phyloP scores from a whole-genome alignment of 495 filamentous ascomycete genomes.

The Glonium stellatum region DNA sequence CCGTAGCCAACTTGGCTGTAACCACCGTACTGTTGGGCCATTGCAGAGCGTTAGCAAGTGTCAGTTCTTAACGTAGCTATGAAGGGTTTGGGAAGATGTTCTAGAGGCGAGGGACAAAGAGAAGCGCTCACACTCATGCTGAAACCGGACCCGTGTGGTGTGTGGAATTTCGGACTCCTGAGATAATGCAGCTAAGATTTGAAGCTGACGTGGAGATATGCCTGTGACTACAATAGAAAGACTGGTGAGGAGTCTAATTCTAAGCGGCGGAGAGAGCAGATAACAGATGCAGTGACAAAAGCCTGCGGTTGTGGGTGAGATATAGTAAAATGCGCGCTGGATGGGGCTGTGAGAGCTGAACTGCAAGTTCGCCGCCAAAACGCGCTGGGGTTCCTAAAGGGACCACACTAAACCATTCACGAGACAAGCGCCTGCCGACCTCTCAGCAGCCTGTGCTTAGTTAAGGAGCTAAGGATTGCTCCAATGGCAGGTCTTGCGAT shows the following conservation, averaged over 20 bases:
- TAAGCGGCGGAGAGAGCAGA: not conserved
- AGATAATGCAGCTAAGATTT: slow-evolving; percentile 14
- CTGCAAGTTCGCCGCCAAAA: not conserved
- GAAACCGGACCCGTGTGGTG: slow-evolving; percentile 27
- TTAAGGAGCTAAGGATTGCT: not conserved
- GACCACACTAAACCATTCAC: not conserved
- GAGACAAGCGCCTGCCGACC: not conserved
- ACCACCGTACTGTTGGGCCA: slow-evolving; percentile 32
- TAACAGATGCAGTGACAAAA: slow-evolving; percentile 14
- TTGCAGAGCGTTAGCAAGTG: slow-evolving; percentile 17
- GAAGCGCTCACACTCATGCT: slow-evolving; percentile 28
- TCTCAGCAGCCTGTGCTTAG: not conserved
- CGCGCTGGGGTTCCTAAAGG: not conserved
- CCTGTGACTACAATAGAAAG: not conserved
- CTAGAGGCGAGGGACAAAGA: not conserved
- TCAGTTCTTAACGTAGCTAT: not conserved
- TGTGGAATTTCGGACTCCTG: slow-evolving; percentile 22
- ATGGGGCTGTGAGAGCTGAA: slow-evolving; percentile 9
- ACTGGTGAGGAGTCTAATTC: not conserved
- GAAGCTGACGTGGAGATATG: not conserved
- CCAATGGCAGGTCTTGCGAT: not conserved
- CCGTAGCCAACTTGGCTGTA: slow-evolving; percentile 46
- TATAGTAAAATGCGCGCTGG: not conserved
- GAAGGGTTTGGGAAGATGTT: not conserved
- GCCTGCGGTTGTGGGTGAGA: not conserved